phyloP scores from a whole-genome alignment of 495 filamentous ascomycete genomes.

The Sabuloglossum arenarium region DNA sequence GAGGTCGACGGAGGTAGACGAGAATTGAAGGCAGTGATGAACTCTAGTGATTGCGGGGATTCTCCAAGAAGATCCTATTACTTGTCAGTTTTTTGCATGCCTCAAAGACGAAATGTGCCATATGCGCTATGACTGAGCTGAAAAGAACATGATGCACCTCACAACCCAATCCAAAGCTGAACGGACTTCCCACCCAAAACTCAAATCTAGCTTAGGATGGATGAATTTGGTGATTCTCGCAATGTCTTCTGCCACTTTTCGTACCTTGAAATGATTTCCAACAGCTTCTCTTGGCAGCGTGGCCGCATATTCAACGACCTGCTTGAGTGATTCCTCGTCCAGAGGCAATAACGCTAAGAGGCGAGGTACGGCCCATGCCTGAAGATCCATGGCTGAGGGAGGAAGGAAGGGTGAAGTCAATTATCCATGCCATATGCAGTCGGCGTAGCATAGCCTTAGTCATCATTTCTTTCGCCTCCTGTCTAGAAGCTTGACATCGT shows the following conservation, averaged over 20 bases:
- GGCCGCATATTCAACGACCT: slow-evolving; percentile 61
- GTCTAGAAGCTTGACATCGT: not conserved
- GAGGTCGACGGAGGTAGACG: slow-evolving; percentile 16
- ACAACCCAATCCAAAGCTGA: too few species aligned
- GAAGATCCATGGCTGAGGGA: slow-evolving; percentile 16
- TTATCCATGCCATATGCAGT: too few species aligned
- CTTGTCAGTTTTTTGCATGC: not conserved
- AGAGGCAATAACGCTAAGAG: slow-evolving; percentile 62
- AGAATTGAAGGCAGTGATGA: slow-evolving; percentile 79
- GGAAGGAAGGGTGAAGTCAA: not conserved
- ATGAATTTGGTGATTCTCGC: not conserved
- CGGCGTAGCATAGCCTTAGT: not conserved
- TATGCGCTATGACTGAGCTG: not conserved
- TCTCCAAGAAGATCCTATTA: slow-evolving; percentile 60
- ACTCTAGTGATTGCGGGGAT: slow-evolving; percentile 65
- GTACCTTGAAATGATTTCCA: slow-evolving; percentile 47
- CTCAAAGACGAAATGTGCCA: not conserved
- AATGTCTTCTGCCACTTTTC: not conserved
- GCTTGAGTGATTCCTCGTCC: slow-evolving; percentile 59
- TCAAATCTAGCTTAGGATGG: not conserved
- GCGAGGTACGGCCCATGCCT: slow-evolving; percentile 39
- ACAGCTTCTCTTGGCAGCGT: slow-evolving; percentile 51
- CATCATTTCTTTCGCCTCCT: not conserved
- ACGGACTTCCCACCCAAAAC: too few species aligned
- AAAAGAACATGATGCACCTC: not conserved